Conservation (phyloP, 192 early-diverging fungal species). For the Phlyctochytrium planicorne region DNA sequence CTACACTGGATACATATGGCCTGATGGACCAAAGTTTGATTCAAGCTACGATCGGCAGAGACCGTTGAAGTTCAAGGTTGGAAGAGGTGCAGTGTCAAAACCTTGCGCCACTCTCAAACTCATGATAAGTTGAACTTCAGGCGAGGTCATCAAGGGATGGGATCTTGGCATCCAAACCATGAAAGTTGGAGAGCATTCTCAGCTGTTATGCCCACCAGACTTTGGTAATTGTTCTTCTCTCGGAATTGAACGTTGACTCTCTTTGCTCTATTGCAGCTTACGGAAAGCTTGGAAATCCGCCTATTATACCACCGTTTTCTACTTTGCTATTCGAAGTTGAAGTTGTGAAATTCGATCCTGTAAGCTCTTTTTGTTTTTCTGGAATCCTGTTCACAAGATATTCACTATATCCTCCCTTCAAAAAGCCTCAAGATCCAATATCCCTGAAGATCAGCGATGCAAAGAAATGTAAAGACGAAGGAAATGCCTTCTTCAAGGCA, state of each 20-base stretch:
- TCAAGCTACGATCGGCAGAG: slow-evolving; percentile 36
- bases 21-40: slow-evolving; percentile 36
- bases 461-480: slow-evolving; percentile 9
- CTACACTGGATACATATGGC: slow-evolving; percentile 40
- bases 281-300: slow-evolving; percentile 60
- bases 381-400: too few species aligned
- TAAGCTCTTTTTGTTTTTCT: slow-evolving; percentile 9
- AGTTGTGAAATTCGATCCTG: slow-evolving; percentile 29
- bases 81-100: slow-evolving; percentile 16
- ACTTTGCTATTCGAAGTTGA: slow-evolving; percentile 62
- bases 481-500: slow-evolving; percentile 24
- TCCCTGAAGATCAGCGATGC: slow-evolving; percentile 23
- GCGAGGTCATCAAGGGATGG: slow-evolving; percentile 69
- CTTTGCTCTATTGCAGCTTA: slow-evolving; percentile 37
- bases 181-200: slow-evolving; percentile 63
- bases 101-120: neutral
- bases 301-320: slow-evolving; percentile 61
- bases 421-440: slow-evolving; percentile 33
- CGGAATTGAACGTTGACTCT: neutral
- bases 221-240: slow-evolving; percentile 41
- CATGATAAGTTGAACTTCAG: slow-evolving; percentile 9
- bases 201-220: slow-evolving; percentile 59
- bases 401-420: too few species aligned
- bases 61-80: slow-evolving; percentile 64
- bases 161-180: slow-evolving; percentile 68